Conservation (phyloP, 331 rosid species). For the Quercus lobata region DNA sequence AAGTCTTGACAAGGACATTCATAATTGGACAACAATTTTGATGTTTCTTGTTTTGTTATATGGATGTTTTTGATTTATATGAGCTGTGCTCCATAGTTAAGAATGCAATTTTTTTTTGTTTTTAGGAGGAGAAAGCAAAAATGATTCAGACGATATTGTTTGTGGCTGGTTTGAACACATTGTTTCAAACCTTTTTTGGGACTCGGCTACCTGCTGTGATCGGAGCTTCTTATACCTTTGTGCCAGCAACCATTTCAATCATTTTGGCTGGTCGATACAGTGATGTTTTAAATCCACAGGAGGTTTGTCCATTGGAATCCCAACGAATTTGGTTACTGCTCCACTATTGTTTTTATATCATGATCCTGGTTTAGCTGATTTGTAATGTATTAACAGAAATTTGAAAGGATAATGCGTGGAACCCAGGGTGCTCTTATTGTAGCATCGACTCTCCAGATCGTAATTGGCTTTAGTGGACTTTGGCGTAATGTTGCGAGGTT, state of each 20-base stretch:
- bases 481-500: conserved; percentile 99
- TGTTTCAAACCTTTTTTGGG: conserved; percentile 75
- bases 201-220: conserved; percentile 95
- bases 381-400: conserved; percentile 54
- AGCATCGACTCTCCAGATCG: conserved; percentile 94
- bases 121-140: conserved; percentile 92
- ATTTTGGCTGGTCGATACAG: conserved; percentile 88
- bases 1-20: conserved; percentile 25
- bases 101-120: conserved; percentile 5
- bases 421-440: conserved; percentile 97
- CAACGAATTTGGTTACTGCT: background rate
- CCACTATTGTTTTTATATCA: background rate
- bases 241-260: conserved; percentile 90
- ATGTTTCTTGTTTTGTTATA: conserved; percentile 4
- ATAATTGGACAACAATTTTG: background rate
- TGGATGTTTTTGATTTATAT: background rate
- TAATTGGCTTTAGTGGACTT: conserved; percentile 93
- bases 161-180: conserved; percentile 89
- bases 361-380: conserved; percentile 4
- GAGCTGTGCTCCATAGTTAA: conserved; percentile 11
- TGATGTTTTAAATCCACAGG: conserved; percentile 69
- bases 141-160: conserved; percentile 84
- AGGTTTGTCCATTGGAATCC: conserved; percentile 45
- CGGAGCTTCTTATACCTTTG: conserved; percentile 87
- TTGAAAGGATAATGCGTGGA: conserved; percentile 91